Evolutionary conservation across 495 filamentous ascomycete species (phyloP), one percentile per base, ranked within the genome.

Genomic region (Neurospora pannonica): DNA sequence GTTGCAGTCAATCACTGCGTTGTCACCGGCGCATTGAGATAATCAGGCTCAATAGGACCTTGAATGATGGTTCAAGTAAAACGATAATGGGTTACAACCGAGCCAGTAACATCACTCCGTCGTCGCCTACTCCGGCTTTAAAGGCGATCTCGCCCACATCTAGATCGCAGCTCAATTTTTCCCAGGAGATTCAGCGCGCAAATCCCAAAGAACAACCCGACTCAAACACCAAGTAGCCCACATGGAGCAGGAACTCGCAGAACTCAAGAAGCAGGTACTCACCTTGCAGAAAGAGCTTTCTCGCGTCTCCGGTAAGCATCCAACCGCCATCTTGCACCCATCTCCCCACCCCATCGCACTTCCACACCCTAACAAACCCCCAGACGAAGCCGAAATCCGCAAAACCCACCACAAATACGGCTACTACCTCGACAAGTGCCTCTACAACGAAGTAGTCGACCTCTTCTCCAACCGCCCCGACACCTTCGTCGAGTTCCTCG

Each of bases 381-480:
- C 48, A 84, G 85, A 86, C 62, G 84, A 87, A 74, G 80, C 81
- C 39, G 87, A 88, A 76, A 83, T 88, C 40, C 84, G 85, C 75
- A 88, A 89, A 74, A 79, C 84, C 7, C 87, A 88, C 75, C 83
- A 82, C 83, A 88, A 87, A 76, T 89, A 89, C 76, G 87, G 87
- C 70, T 89, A 89, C 79, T 89, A 89, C 75, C 83, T 89, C 54
- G 87, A 89, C 80, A 89, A 89, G 71, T 89, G 87, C 74, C 81
- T 88, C 2, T 89, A 89, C 81, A 84, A 88, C 73, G 84, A 89
- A 79, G 86, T 83, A 71, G 82, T 84, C 40, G 83, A 87, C 70
- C 83, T 89, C 77, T 88, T 82, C 77, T 82, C 86, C 19, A 81
- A 88, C 77, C 82, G 87, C 73, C 85, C 86, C 1, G 86, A 88